Conservation (phyloP, 2,329 filamentous ascomycete species). For the Penicillium corylophilum region DNA sequence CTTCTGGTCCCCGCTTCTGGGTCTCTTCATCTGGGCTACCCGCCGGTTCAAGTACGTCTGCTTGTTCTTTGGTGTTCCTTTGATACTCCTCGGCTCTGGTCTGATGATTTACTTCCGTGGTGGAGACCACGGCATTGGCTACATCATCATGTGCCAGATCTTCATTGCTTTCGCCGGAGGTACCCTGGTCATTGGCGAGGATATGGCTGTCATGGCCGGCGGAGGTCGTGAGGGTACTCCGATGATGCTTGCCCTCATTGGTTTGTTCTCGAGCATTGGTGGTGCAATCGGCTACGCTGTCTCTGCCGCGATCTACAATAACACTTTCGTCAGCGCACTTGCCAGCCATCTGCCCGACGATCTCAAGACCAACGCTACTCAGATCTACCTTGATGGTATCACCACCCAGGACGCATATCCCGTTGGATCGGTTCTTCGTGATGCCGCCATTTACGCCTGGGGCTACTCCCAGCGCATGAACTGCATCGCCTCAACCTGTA, state of each 20-base stretch:
- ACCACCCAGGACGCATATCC: constrained; percentile 11
- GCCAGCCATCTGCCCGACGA: constrained; percentile 15
- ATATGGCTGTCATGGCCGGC: constrained; percentile 23
- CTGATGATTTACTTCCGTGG: constrained; percentile 27
- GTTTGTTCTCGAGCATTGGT: constrained; percentile 23
- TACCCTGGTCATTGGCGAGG: constrained; percentile 21
- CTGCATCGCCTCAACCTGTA: constrained; percentile 21
- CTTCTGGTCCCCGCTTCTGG: constrained; percentile 20
- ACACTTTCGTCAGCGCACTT: constrained; percentile 18
- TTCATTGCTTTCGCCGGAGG: constrained; percentile 22
- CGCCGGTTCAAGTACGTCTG: constrained; percentile 22
- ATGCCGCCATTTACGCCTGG: constrained; percentile 17
- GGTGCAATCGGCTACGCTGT: constrained; percentile 22
- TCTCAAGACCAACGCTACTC: constrained; percentile 14
- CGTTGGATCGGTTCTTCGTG: constrained; percentile 14
- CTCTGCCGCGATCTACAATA: constrained; percentile 25
- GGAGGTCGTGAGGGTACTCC: constrained; percentile 24
- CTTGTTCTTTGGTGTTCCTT: constrained; percentile 18
- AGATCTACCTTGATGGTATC: constrained; percentile 18
- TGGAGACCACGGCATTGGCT: constrained; percentile 14
- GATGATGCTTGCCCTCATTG: constrained; percentile 22
- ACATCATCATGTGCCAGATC: constrained; percentile 22
- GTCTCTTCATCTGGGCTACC: constrained; percentile 19
- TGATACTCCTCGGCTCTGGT: constrained; percentile 21
- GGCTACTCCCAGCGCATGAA: constrained; percentile 19